Base-by-base conservation (phyloP, 129 eudicot species). In the Oenanthe sinensis region DNA sequence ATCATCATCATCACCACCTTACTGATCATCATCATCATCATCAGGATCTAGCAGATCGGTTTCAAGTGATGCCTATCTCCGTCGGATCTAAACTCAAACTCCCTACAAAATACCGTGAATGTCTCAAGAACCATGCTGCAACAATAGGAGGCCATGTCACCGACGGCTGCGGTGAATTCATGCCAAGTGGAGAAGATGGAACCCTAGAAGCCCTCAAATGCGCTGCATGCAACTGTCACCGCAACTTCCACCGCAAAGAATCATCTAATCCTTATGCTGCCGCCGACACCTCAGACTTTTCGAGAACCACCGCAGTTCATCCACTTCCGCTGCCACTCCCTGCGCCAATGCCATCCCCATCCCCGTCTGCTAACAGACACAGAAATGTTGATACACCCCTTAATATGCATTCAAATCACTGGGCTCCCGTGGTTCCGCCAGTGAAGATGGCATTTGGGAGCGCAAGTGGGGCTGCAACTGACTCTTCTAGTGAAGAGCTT, bases 121-220 rank as follows among this genome's bases (percentile, higher is more conserved):
- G 98, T 78, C 85, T 89, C 42, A 94, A 91, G 82, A 94, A 94
- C 83, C 96, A 94, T 77, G 98, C 98, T n/a, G 96, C 95, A 43
- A 84, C 75, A 81, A 89, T 82, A n/a, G 98, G 98, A 4, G 92
- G 98, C 13, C 87, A 87, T 76, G 86, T 88, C 82, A 88, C 97
- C 17, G 98, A 94, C 84, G 98, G 98, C n/a, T 94, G 98, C 79
- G 93, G 98, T 0, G 98, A 94, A 86, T 94, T 94, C 78, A 91
- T 94, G 97, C 98, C 98, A 6, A 77, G 87, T 11, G 98, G 96
- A 11, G 90, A 84, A 5, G 97, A 94, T 3, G 98, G 98, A 78
- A 89, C 93, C 77, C 88, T 91, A 24, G 98, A 91, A 76, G 96
- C 98, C n/a, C 84, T 94, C 8, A 91, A 85, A 74, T 94, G 98